These are phyloP conservation scores for Neoascochyta sp. DNA, from an alignment of 2,329 filamentous ascomycete genomes.

Conservation along the genomic window DNA sequence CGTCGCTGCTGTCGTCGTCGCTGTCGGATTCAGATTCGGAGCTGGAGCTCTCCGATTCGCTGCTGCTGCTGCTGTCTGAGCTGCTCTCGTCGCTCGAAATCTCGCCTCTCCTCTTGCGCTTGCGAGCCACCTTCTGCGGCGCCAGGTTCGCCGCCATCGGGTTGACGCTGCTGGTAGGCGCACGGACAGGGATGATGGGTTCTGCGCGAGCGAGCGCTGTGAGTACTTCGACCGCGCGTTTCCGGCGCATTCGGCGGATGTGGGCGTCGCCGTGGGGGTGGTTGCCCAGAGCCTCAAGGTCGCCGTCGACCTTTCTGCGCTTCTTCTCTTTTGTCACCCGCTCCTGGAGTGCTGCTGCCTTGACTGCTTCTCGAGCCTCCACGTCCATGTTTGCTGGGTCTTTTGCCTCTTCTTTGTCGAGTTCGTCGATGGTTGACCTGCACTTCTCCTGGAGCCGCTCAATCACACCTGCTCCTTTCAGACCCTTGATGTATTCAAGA, in stretches of 20 bases:
- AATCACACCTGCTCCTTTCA: slow-evolving; percentile 68
- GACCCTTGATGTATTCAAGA: slow-evolving; percentile 71
- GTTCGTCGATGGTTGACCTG: slow-evolving; percentile 55
- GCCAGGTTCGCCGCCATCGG: slow-evolving; percentile 13
- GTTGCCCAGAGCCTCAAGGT: slow-evolving; percentile 22
- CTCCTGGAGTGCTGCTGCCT: slow-evolving; percentile 36
- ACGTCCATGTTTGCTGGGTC: slow-evolving; percentile 32
- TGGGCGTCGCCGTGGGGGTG: slow-evolving; percentile 28
- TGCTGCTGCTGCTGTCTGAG: slow-evolving; percentile 28
- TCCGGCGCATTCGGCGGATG: slow-evolving; percentile 34
- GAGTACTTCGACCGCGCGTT: slow-evolving; percentile 32
- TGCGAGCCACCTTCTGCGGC: slow-evolving; percentile 15
- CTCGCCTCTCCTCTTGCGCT: slow-evolving; percentile 28
- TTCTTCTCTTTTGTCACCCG: slow-evolving; percentile 32
- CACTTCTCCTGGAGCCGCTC: slow-evolving; percentile 66
- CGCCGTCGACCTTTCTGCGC: slow-evolving; percentile 27
- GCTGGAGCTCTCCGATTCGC: slow-evolving; percentile 23
- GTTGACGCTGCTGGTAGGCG: slow-evolving; percentile 12
- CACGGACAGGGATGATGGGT: slow-evolving; percentile 17
- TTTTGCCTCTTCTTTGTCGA: slow-evolving; percentile 41
- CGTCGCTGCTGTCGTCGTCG: slow-evolving; percentile 6
- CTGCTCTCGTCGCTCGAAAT: slow-evolving; percentile 34
- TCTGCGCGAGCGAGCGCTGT: slow-evolving; percentile 25
- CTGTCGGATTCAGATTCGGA: slow-evolving; percentile 19
- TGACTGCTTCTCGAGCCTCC: slow-evolving; percentile 34